Conservation (phyloP, 345 rosid species). For the Salix purpurea region DNA sequence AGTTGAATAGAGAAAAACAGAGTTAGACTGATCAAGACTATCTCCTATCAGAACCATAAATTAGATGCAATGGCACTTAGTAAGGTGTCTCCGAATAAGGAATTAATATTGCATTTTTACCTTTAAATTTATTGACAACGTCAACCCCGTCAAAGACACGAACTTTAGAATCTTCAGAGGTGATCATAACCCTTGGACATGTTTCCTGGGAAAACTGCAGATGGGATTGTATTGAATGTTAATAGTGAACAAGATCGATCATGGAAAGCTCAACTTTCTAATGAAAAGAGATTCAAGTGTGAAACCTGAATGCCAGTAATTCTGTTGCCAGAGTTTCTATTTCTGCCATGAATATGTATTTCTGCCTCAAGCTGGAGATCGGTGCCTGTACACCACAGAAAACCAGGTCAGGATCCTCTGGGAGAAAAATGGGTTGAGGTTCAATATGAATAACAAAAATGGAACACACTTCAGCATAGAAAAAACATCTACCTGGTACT, state of each 20-base stretch:
- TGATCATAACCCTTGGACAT: constrained; percentile 51
- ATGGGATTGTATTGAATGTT: constrained; percentile 9
- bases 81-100: not conserved
- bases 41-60: not conserved
- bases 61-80: not conserved
- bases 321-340: constrained; percentile 43
- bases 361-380: constrained; percentile 48
- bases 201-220: constrained; percentile 56
- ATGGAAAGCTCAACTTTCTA: not conserved
- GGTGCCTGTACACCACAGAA: constrained; percentile 27
- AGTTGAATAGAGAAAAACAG: no score
- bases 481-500: constrained; percentile 37
- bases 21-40: not conserved
- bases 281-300: constrained; percentile 1
- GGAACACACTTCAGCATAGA: not conserved
- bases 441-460: not conserved
- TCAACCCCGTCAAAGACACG: constrained; percentile 57
- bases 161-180: constrained; percentile 74
- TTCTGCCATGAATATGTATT: constrained; percentile 44
- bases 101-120: constrained; percentile 23
- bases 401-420: not conserved
- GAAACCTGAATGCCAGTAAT: constrained; percentile 72
- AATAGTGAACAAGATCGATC: not conserved
- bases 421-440: not conserved
- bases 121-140: constrained; percentile 60